Conservation (phyloP, 805 yeast genomes). For the Ogataea saltuana region DNA sequence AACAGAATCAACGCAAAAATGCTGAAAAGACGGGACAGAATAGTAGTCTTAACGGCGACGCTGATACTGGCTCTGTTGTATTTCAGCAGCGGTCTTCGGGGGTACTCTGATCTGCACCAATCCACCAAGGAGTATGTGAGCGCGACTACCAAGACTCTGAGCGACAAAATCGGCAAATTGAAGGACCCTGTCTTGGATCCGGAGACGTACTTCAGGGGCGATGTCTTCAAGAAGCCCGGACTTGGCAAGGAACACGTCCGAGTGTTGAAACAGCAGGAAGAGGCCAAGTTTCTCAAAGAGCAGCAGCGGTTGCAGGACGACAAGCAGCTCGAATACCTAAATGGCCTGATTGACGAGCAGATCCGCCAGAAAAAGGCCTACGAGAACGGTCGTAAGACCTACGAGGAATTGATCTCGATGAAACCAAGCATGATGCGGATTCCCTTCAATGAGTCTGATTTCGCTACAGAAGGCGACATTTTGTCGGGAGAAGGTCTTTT, state of each 20-base stretch:
- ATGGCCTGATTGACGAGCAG: neutral
- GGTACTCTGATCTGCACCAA: conserved; percentile 3
- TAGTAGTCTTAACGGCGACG: conserved; percentile 3
- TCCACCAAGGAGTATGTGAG: conserved; percentile 6
- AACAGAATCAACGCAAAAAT: no score
- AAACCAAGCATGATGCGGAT: conserved; percentile 14
- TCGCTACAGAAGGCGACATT: neutral
- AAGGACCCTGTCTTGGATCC: conserved; percentile 4
- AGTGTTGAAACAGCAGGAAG: conserved; percentile 7
- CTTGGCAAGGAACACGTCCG: conserved; percentile 4
- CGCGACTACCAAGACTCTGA: conserved; percentile 3
- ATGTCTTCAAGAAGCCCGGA: neutral
- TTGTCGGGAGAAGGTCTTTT: conserved; percentile 6
- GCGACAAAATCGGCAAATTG: conserved; percentile 2
- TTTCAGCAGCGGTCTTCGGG: neutral
- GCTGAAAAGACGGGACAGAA: conserved; percentile 7
- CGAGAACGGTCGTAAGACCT: conserved; percentile 2
- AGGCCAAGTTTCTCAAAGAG: conserved; percentile 11
- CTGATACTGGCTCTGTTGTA: conserved; percentile 5
- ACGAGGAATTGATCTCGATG: conserved; percentile 8
- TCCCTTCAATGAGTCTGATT: conserved; percentile 9
- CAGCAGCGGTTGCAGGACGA: conserved; percentile 14
- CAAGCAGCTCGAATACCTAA: conserved; percentile 9
- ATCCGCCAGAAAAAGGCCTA: conserved; percentile 3
- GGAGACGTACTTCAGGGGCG: neutral